A percentile compares a stretch with the other conserved stretches of the same genome.
Evolutionary conservation across 2,329 filamentous ascomycete genomes (phyloP).

Genomic region (Colletotrichum navitas): DNA sequence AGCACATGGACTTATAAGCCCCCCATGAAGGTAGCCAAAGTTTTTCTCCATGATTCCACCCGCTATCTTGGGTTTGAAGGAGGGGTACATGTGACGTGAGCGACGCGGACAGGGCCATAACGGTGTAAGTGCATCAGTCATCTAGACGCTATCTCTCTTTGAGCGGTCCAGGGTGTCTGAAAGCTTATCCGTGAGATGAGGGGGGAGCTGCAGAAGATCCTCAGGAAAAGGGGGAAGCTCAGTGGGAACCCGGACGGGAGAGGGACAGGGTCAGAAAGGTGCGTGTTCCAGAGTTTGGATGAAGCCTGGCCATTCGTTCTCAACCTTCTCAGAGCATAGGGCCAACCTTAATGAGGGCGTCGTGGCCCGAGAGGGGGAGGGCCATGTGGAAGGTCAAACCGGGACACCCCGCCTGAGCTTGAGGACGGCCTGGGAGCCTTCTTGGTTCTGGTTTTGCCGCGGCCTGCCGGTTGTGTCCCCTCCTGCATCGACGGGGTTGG

Average conservation of each 20-base stretch:
- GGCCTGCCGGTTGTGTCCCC: not conserved
- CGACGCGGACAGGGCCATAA: not conserved
- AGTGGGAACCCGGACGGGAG: not conserved
- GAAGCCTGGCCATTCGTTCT: conserved; percentile 3
- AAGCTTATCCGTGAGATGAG: conserved; percentile 20
- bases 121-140: not conserved
- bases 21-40: not conserved
- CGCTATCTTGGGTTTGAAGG: not conserved
- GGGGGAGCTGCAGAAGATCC: not conserved
- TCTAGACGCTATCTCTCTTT: not conserved
- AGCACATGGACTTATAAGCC: not conserved
- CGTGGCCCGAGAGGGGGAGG: not conserved
- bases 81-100: not conserved
- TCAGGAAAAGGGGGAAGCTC: not conserved
- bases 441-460: not conserved
- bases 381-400: not conserved
- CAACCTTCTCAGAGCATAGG: not conserved
- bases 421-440: not conserved
- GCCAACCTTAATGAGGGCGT: conserved; percentile 7
- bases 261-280: not conserved
- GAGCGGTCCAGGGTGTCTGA: conserved; percentile 2
- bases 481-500: not conserved
- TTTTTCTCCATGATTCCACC: conserved; percentile 11
- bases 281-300: not conserved
- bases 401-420: not conserved